A percentile compares a stretch with the other conserved stretches of the same genome.
These are phyloP conservation scores for Yamadazyma buinensis DNA, from an alignment of 1,139 yeast species.

Conservation along the genomic window DNA sequence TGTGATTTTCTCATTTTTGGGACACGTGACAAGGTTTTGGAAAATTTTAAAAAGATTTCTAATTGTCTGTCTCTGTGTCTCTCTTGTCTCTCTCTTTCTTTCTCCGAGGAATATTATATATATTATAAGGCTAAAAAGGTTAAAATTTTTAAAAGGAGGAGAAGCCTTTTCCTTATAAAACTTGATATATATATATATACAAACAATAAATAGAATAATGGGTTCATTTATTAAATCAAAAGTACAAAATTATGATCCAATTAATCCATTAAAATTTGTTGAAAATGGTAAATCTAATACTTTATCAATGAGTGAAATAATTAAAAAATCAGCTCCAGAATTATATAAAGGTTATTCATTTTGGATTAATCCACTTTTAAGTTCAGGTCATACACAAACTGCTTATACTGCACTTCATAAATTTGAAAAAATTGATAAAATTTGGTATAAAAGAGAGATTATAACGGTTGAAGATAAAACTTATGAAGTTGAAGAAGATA, in stretches of 20 bases:
- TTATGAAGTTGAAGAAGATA: constrained; percentile 18
- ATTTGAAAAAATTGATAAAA: constrained; percentile 32
- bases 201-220: no score
- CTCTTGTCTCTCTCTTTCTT: no score
- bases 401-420: constrained; percentile 42
- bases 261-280: constrained; percentile 24
- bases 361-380: constrained; percentile 35
- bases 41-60: no score
- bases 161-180: no score
- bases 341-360: constrained; percentile 29
- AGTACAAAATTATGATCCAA: constrained; percentile 25
- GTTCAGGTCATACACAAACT: constrained; percentile 45
- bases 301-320: constrained; percentile 22
- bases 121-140: no score
- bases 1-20: no score
- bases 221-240: constrained; percentile 1
- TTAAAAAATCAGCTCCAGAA: constrained; percentile 28
- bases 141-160: no score
- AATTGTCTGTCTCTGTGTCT: no score
- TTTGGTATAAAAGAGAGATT: constrained; percentile 37
- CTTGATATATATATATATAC: no score
- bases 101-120: no score
- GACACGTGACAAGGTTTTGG: no score
- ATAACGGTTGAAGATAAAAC: constrained; percentile 28
- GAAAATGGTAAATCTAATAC: constrained; percentile 11